These are phyloP conservation scores for Boletus barrowsii DNA, from an alignment of 768 basidiomycete species.

Conservation along the genomic window DNA sequence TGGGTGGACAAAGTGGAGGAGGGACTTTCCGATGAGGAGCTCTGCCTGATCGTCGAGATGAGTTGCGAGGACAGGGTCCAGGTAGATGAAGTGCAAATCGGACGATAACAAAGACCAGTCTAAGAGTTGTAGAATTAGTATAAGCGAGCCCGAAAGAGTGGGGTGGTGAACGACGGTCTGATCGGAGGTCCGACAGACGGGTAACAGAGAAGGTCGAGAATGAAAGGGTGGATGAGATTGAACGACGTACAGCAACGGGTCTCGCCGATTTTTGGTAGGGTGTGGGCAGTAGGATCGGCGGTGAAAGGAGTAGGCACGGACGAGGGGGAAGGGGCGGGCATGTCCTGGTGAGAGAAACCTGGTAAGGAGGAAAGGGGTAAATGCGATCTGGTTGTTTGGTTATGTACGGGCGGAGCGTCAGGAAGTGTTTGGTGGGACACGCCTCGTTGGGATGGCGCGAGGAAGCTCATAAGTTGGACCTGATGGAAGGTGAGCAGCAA, in stretches of 20 bases:
- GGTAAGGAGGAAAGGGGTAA: constrained; percentile 38
- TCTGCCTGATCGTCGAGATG: constrained; percentile 73
- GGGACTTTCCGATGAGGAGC: constrained; percentile 64
- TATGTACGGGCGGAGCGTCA: constrained; percentile 30
- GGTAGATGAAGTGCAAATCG: constrained; percentile 74
- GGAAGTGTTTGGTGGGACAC: constrained; percentile 24
- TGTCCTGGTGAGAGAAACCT: constrained; percentile 33
- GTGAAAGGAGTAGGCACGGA: constrained; percentile 27
- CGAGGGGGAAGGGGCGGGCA: constrained; percentile 28
- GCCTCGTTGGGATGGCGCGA: constrained; percentile 36
- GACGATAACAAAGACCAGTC: constrained; percentile 83
- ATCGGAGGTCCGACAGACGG: constrained; percentile 22
- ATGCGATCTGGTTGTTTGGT: constrained; percentile 33
- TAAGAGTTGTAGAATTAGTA: constrained; percentile 31
- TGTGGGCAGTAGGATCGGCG: constrained; percentile 35
- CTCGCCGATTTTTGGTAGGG: constrained; percentile 60
- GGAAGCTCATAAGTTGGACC: constrained; percentile 30
- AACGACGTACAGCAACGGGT: constrained; percentile 71
- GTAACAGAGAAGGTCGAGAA: constrained; percentile 3
- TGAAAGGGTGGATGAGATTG: neutral
- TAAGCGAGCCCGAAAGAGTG: constrained; percentile 14
- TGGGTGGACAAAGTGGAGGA: constrained; percentile 80
- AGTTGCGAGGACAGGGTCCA: constrained; percentile 72
- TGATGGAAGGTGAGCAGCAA: constrained; percentile 23
- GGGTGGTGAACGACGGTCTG: constrained; percentile 13